Percentiles rank a stretch among this genome's conserved stretches.
phyloP scores from a whole-genome alignment of 1,284 basidiomycete species.

The Lentinus polychrous region DNA sequence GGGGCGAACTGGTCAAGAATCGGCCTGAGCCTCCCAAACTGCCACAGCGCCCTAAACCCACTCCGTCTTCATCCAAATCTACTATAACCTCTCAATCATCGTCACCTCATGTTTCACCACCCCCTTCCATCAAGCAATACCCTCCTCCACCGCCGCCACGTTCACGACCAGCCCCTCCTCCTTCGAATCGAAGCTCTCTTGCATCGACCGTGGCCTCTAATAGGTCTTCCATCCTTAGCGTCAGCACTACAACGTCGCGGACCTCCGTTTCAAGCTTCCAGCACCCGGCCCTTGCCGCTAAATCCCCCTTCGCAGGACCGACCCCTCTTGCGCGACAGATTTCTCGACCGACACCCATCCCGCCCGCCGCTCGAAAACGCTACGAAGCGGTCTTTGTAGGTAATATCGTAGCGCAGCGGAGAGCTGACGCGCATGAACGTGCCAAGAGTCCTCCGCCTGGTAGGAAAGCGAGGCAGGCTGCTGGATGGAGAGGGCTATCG shows the following conservation, averaged over 20 bases:
- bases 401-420: slow-evolving; percentile 45
- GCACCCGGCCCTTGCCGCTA: slow-evolving; percentile 18
- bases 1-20: slow-evolving; percentile 25
- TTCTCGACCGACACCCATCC: slow-evolving; percentile 56
- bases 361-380: slow-evolving; percentile 50
- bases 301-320: slow-evolving; percentile 15
- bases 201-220: slow-evolving; percentile 42
- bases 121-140: not conserved
- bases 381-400: slow-evolving; percentile 62
- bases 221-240: slow-evolving; percentile 54
- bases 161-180: slow-evolving; percentile 18
- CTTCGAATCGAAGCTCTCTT: slow-evolving; percentile 19
- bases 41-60: slow-evolving; percentile 40
- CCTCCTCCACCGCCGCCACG: slow-evolving; percentile 15
- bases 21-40: slow-evolving; percentile 42
- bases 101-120: not conserved
- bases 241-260: slow-evolving; percentile 35
- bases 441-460: slow-evolving; percentile 27
- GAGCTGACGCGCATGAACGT: slow-evolving; percentile 22
- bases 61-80: slow-evolving; percentile 7
- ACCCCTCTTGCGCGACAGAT: not conserved
- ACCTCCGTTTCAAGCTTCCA: slow-evolving; percentile 30
- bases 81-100: slow-evolving; percentile 10
- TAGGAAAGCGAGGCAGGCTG: slow-evolving; percentile 47
- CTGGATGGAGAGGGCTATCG: slow-evolving; percentile 72